These are phyloP conservation scores for Sistotremastrum suecicum DNA, from an alignment of 768 basidiomycete species.

Conservation along the genomic window DNA sequence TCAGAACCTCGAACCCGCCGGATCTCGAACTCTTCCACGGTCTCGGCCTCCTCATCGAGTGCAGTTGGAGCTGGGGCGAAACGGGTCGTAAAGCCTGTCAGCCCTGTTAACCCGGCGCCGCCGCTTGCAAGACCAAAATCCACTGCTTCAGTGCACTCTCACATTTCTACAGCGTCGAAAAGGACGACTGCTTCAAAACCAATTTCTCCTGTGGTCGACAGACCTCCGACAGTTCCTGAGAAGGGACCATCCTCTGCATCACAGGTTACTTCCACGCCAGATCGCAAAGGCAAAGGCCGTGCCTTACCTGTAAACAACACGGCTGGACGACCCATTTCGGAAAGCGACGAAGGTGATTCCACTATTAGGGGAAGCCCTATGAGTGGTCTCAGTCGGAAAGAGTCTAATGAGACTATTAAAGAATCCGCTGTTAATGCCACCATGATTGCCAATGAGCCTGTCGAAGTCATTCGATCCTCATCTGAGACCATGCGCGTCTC, in stretches of 20 bases:
- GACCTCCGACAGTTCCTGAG: too few species aligned
- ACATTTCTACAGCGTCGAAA: constrained; percentile 9
- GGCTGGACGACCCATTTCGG: constrained; percentile 4
- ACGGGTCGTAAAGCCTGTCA: background rate
- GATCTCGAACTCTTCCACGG: constrained; percentile 9
- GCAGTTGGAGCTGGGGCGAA: background rate
- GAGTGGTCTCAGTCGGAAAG: constrained; percentile 1
- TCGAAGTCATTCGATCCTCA: constrained; percentile 14
- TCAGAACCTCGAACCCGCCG: background rate
- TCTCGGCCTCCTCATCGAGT: constrained; percentile 4
- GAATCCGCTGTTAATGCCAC: constrained; percentile 13
- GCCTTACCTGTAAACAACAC: constrained; percentile 4
- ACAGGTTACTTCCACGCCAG: background rate
- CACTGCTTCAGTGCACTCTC: constrained; percentile 16
- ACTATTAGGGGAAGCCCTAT: background rate
- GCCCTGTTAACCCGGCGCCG: background rate
- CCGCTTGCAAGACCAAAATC: constrained; percentile 10
- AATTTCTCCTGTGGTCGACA: constrained; percentile 2
- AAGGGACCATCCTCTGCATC: too few species aligned
- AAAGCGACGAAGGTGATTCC: too few species aligned
- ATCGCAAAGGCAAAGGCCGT: constrained; percentile 11
- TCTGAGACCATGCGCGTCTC: constrained; percentile 2
- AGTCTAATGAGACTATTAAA: constrained; percentile 11
- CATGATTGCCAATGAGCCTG: constrained; percentile 8
- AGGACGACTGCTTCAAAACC: background rate